Percentiles rank a stretch among this genome's conserved stretches.
Evolutionary conservation across 768 basidiomycete genomes (phyloP).

Genomic region (Russula sp.): DNA sequence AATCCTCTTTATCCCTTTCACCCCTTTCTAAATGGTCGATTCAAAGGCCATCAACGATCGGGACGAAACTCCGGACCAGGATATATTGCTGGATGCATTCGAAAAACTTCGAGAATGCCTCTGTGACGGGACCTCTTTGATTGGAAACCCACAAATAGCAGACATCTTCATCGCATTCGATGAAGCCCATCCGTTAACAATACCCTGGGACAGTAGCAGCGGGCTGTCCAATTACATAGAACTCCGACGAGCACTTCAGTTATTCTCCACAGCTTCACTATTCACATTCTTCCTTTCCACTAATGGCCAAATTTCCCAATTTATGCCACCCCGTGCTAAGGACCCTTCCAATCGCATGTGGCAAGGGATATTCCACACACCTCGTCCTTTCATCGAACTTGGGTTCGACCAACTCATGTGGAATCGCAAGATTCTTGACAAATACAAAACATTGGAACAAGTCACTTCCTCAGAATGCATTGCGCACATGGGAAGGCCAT

Average conservation of each 20-base stretch:
- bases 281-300: neutral
- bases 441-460: neutral
- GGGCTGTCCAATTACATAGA: neutral
- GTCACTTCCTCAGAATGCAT: neutral
- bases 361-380: neutral
- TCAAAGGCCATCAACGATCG: too few species aligned
- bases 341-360: neutral
- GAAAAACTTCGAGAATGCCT: too few species aligned
- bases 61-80: too few species aligned
- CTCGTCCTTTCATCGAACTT: neutral
- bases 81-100: too few species aligned
- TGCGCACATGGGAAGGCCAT: neutral
- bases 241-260: neutral
- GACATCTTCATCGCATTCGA: conserved; percentile 1
- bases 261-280: neutral
- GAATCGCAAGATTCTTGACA: neutral
- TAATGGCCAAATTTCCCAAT: neutral
- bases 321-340: neutral
- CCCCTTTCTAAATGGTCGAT: neutral
- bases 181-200: neutral
- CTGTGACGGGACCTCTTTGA: too few species aligned
- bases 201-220: too few species aligned
- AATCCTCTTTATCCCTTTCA: neutral
- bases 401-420: neutral
- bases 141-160: too few species aligned